Evolutionary conservation across 441 rosid species (phyloP).

Genomic region (Arabidopsis lyrata): DNA sequence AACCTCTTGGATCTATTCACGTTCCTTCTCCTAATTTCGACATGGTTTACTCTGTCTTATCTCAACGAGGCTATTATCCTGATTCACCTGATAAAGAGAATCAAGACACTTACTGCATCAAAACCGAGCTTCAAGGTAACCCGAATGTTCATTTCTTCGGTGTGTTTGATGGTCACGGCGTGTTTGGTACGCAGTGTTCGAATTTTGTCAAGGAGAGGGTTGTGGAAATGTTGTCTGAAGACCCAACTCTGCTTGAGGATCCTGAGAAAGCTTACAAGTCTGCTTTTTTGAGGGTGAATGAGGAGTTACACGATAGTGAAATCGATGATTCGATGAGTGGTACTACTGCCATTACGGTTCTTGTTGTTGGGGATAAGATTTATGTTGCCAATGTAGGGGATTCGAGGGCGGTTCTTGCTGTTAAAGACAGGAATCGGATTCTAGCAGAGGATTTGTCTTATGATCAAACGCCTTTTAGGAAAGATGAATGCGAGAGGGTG

Average conservation of each 20-base stretch:
- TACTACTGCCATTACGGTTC: slow-evolving; percentile 92
- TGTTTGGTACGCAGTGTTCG: slow-evolving; percentile 77
- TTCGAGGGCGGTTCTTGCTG: slow-evolving; percentile 90
- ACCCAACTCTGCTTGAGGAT: slow-evolving; percentile 68
- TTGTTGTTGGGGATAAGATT: slow-evolving; percentile 78
- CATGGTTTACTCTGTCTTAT: slow-evolving; percentile 74
- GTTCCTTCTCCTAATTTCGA: slow-evolving; percentile 73
- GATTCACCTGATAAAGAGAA: slow-evolving; percentile 81
- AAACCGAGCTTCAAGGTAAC: slow-evolving; percentile 81
- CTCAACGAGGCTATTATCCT: slow-evolving; percentile 90
- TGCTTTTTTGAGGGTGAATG: slow-evolving; percentile 67
- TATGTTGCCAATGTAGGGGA: slow-evolving; percentile 93
- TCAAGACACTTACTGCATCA: slow-evolving; percentile 86
- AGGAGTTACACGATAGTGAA: slow-evolving; percentile 71
- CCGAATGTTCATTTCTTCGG: slow-evolving; percentile 94
- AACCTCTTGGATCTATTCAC: slow-evolving; percentile 64
- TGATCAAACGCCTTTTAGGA: slow-evolving; percentile 96
- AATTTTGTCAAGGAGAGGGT: slow-evolving; percentile 79
- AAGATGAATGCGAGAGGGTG: slow-evolving; percentile 91
- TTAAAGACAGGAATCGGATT: slow-evolving; percentile 62
- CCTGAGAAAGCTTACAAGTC: slow-evolving; percentile 75
- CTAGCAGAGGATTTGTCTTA: slow-evolving; percentile 80
- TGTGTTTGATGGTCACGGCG: slow-evolving; percentile 95
- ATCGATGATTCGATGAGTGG: slow-evolving; percentile 96
- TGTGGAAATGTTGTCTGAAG: slow-evolving; percentile 71